phyloP scores from a whole-genome alignment of 2,329 filamentous ascomycete genomes.

The Colletotrichum simmondsii region DNA sequence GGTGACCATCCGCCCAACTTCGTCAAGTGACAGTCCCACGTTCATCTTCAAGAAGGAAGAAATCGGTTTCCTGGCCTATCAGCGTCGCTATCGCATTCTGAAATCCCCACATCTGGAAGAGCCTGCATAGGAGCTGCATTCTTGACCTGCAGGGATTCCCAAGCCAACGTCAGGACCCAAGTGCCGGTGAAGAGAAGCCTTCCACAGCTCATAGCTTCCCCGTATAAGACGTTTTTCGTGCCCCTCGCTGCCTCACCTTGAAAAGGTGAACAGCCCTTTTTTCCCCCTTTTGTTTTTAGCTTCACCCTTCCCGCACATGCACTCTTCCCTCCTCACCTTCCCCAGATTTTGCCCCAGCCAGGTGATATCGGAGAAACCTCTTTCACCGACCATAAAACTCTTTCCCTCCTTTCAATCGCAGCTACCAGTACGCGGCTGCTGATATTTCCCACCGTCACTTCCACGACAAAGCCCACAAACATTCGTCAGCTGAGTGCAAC shows the following conservation, averaged over 20 bases:
- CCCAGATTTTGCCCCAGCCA: conserved; percentile 5
- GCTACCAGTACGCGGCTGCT: neutral
- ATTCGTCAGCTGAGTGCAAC: neutral
- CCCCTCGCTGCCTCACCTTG: conserved; percentile 24
- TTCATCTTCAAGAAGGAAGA: conserved; percentile 18
- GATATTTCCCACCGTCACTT: neutral
- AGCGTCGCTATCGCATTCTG: neutral
- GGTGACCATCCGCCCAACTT: conserved; percentile 17
- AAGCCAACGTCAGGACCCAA: conserved; percentile 27
- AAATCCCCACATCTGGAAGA: conserved; percentile 26
- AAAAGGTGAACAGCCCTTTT: neutral
- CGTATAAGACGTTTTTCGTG: conserved; percentile 28
- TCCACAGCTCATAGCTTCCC: conserved; percentile 10
- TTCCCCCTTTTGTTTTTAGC: neutral
- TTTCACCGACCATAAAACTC: conserved; percentile 7
- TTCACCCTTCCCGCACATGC: neutral
- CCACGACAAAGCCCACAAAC: neutral
- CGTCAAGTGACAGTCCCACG: conserved; percentile 23
- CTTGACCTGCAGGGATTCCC: conserved; percentile 27
- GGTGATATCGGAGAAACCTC: conserved; percentile 12
- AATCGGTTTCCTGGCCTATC: conserved; percentile 17
- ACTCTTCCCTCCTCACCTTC: neutral
- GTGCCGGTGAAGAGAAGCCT: conserved; percentile 33
- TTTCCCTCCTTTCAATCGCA: neutral
- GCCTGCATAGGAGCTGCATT: conserved; percentile 32